These are phyloP conservation scores for Aspergillus neotritici DNA, from an alignment of 2,329 filamentous ascomycete genomes.

Conservation along the genomic window DNA sequence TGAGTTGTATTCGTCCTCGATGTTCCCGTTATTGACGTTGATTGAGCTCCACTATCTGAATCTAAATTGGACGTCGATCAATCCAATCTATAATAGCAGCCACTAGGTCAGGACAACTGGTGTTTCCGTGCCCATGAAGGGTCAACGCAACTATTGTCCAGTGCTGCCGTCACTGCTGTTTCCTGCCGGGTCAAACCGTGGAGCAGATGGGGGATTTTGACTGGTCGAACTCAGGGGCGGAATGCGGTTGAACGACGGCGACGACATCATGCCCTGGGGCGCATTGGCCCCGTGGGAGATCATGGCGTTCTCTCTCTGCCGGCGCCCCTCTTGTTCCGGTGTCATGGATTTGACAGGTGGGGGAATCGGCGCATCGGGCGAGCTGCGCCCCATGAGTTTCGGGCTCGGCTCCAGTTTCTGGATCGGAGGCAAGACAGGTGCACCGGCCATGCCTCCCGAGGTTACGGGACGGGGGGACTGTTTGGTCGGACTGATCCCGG, in stretches of 20 bases:
- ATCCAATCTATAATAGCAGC: neutral
- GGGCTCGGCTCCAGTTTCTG: constrained; percentile 39
- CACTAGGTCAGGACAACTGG: neutral
- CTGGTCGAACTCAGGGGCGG: constrained; percentile 27
- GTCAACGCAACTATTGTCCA: neutral
- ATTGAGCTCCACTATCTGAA: constrained; percentile 1
- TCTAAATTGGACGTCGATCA: constrained; percentile 2
- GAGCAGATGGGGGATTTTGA: constrained; percentile 20
- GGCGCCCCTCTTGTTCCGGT: constrained; percentile 38
- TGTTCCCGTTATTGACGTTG: neutral
- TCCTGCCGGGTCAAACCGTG: constrained; percentile 11
- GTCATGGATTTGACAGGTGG: constrained; percentile 41
- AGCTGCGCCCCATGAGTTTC: constrained; percentile 40
- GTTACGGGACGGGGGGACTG: constrained; percentile 39
- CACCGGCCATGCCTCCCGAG: constrained; percentile 28
- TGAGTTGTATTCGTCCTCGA: constrained; percentile 1
- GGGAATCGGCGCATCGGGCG: constrained; percentile 38
- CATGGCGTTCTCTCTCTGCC: constrained; percentile 34
- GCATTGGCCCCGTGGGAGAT: constrained; percentile 20
- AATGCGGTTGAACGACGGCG: constrained; percentile 29
- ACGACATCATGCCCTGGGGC: constrained; percentile 25
- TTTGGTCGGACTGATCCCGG: constrained; percentile 44
- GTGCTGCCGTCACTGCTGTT: constrained; percentile 5
- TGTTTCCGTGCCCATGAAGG: too few relatives aligned
- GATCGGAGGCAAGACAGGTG: constrained; percentile 37